Evolutionary conservation across 2,329 filamentous ascomycete species (phyloP).

Genomic region (Coleophoma crateriformis): DNA sequence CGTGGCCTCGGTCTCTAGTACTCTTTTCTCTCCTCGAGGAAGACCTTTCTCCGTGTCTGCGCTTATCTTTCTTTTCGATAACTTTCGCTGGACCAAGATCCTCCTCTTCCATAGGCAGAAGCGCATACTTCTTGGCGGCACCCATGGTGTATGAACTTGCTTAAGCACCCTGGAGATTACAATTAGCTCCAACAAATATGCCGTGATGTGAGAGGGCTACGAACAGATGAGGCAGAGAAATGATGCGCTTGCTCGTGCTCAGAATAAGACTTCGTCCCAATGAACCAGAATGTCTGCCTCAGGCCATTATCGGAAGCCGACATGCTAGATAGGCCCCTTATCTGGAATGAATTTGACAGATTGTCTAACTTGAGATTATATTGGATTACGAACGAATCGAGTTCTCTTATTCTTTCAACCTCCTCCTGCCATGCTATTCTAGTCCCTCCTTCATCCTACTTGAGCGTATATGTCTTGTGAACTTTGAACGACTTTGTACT

Average conservation of each 20-base stretch:
- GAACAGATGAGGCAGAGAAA: not conserved
- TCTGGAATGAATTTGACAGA: not conserved
- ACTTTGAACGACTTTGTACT: conserved; percentile 2
- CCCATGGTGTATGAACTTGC: conserved; percentile 22
- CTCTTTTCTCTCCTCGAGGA: conserved; percentile 27
- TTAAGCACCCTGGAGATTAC: not conserved
- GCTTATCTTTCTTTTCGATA: conserved; percentile 38
- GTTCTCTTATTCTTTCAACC: too few relatives aligned
- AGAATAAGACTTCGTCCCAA: too few relatives aligned
- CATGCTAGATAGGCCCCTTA: not conserved
- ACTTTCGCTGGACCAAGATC: conserved; percentile 50
- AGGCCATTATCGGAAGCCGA: not conserved
- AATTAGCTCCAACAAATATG: not conserved
- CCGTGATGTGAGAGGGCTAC: not conserved
- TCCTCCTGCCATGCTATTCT: not conserved
- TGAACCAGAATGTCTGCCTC: not conserved
- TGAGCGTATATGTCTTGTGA: not conserved
- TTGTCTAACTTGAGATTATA: not conserved
- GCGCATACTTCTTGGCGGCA: conserved; percentile 58
- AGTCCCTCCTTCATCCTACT: not conserved
- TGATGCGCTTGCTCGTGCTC: too few relatives aligned
- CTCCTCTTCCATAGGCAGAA: conserved; percentile 62
- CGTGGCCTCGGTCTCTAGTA: conserved; percentile 34
- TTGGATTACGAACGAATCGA: too few relatives aligned
- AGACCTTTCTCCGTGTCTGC: conserved; percentile 29